These are phyloP conservation scores for Exophiala alcalophila DNA, from an alignment of 2,329 filamentous ascomycete genomes.

Conservation along the genomic window DNA sequence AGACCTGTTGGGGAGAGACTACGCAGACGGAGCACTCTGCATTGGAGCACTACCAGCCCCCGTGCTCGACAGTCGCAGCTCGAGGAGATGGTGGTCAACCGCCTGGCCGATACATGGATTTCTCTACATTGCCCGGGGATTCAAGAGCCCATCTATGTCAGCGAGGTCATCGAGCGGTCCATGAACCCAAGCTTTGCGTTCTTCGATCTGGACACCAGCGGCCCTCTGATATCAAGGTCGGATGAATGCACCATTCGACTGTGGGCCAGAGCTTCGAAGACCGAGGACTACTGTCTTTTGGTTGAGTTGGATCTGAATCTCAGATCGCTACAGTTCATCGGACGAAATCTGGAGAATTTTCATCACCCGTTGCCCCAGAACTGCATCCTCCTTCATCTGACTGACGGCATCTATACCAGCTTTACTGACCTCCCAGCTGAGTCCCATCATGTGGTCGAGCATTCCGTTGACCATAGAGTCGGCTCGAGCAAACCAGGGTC, in stretches of 20 bases:
- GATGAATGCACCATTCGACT: conserved; percentile 66
- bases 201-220: conserved; percentile 69
- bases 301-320: conserved; percentile 71
- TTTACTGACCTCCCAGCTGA: conserved; percentile 62
- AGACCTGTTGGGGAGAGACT: conserved; percentile 40
- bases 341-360: conserved; percentile 61
- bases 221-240: conserved; percentile 62
- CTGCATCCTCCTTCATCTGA: conserved; percentile 78
- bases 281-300: conserved; percentile 60
- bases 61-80: conserved; percentile 68
- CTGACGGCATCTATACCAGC: conserved; percentile 81
- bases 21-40: conserved; percentile 58
- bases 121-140: conserved; percentile 68
- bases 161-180: conserved; percentile 73
- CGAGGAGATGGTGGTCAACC: conserved; percentile 66
- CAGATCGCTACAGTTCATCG: conserved; percentile 72
- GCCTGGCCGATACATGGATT: conserved; percentile 86
- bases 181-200: conserved; percentile 88
- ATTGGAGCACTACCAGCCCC: conserved; percentile 61
- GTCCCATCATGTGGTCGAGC: conserved; percentile 6
- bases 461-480: conserved; percentile 18
- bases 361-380: conserved; percentile 75
- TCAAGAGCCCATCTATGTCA: conserved; percentile 80
- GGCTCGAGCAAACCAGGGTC: conserved; percentile 52
- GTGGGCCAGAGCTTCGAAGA: conserved; percentile 63